Base-by-base conservation (phyloP, 177 flowering plant species). In the Tripterygium wilfordii region DNA sequence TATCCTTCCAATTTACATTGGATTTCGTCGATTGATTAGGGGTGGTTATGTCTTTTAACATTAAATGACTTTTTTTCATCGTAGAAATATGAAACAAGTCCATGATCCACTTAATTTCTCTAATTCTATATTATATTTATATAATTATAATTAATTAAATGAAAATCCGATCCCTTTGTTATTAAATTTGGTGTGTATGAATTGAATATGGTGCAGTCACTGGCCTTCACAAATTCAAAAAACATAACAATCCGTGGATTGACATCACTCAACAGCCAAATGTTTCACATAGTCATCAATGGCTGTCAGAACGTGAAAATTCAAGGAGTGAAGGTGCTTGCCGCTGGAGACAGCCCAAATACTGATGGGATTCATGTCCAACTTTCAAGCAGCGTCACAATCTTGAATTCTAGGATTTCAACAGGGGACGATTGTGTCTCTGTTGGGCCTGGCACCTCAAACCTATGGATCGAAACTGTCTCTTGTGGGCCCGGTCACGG, bases 401-500 rank as follows among this genome's bases (percentile, higher is more conserved):
- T 85, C 35, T 24, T 50, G 27, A 55, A 50, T 44, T 23, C 82
- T 12, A 33, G 15, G 14, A 78, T 85, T 17, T 47, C 45, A 36
- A 82, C 89, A 0, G 95, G 89, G 2, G 85, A 79, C 18, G 85
- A 79, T 10, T 76, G 85, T n/a, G n/a, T 80, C 22, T 73, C 87
- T 0, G 56, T 85, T 18, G 89, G 89, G 8, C 79, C 86, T 0
- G 94, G 94, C 0, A 58, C 79, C 19, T 41, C 44, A 39, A 72
- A 77, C 31, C 29, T 83, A 5, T 76, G 79, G 81, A 71, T 82
- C 16, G 77, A 82, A 36, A 68, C 61, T 12, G 39, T 83, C 4
- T 45, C 61, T 0, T 85, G 94, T 20, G 89, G 95, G 9, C 95
- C 88, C 7, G 90, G 95, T 1, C 95, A 85, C 45, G 95, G 95